A percentile compares a stretch with the other conserved stretches of the same genome.
phyloP scores from a whole-genome alignment of 2,329 filamentous ascomycete species.

The Sclerotinia trifoliorum region DNA sequence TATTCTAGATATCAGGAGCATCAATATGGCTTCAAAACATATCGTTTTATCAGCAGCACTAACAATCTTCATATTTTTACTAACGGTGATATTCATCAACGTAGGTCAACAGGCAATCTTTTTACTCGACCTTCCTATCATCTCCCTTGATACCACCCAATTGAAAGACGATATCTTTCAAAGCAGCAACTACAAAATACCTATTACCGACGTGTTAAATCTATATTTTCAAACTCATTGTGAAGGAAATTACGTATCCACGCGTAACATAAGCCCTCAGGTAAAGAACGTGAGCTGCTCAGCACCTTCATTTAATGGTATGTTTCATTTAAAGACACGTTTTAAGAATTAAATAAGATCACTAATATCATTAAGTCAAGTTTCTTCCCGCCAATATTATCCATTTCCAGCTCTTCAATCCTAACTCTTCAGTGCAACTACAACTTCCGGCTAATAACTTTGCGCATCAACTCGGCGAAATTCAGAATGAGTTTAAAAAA shows the following conservation, averaged over 20 bases:
- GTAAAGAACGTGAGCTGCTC: slow-evolving; percentile 9
- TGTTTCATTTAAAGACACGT: background rate
- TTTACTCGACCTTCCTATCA: background rate
- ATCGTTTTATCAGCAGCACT: slow-evolving; percentile 1
- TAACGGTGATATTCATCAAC: background rate
- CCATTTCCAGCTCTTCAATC: slow-evolving; percentile 4
- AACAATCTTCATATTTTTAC: background rate
- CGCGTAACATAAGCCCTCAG: background rate
- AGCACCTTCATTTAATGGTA: slow-evolving; percentile 4
- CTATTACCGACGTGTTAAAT: slow-evolving; percentile 12
- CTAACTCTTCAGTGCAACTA: background rate
- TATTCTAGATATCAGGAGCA: background rate
- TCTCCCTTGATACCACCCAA: slow-evolving; percentile 5
- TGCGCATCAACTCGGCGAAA: slow-evolving; percentile 4
- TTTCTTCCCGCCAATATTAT: slow-evolving; percentile 7
- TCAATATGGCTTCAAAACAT: slow-evolving; percentile 2
- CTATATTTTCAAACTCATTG: slow-evolving; percentile 12
- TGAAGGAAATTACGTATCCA: slow-evolving; percentile 7
- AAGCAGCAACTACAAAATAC: background rate
- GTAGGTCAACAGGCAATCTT: background rate
- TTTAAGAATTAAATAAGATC: background rate
- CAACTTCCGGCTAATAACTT: background rate
- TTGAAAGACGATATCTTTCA: background rate
- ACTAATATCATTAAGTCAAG: background rate
- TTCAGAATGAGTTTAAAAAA: background rate